Base-by-base conservation (phyloP, 2,329 filamentous ascomycete species). In the Bertia moriformis region DNA sequence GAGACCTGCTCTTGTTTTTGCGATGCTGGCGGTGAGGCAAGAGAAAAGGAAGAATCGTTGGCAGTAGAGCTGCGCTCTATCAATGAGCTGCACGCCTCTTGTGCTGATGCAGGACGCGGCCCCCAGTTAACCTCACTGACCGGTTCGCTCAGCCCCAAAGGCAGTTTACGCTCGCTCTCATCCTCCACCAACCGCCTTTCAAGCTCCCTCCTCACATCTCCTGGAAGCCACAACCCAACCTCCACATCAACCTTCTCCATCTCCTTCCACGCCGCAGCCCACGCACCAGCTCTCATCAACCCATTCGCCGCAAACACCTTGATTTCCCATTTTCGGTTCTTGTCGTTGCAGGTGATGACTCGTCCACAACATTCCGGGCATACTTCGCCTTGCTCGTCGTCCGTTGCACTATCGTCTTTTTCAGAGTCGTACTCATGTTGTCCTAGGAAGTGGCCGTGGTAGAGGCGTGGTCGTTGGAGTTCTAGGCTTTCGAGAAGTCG, bases 231-330 rank as follows among this genome's bases (percentile, higher is more conserved):
- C 3, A 79, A 69, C 30, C 69, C 62, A 43, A 85, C 72, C 51
- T 84, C 78, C 1, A 84, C 76, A 53, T 85, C 80, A 1, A 83
- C 76, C 39, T 78, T 66, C 51, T 85, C 80, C 79, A 85, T 85
- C 51, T 84, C 79, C 37, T 63, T 70, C 79, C 79, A 84, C 4
- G 73, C 75, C 7, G 78, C 78, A 3, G 66, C 63, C 80, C 80
- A 85, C 0, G 80, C 79, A 2, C 74, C 74, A 13, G 75, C 69
- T 36, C 71, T 66, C 77, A 85, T 82, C 39, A 84, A 57, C 0
- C 80, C 80, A 51, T 84, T 85, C 0, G 76, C 76, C 2, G 80
- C 80, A 48, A 76, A 85, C 4, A 83, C 69, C 45, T 72, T 76
- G 46, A 84, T 35, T 15, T 35, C 32, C 32, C 32, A 35, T 15